phyloP scores from a whole-genome alignment of 305 asterid species.

The Fraxinus albicans region DNA sequence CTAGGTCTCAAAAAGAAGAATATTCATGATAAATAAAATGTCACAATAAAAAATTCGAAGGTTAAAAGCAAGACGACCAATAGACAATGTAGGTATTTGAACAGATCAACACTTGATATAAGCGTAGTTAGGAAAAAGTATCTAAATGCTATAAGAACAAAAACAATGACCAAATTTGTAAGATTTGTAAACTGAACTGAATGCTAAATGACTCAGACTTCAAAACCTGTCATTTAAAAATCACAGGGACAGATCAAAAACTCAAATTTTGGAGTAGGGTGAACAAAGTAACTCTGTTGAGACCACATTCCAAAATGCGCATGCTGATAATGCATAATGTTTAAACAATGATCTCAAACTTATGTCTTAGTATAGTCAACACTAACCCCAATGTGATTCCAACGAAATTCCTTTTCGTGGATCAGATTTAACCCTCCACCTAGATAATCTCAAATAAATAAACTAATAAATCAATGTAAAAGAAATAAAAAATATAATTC shows the following conservation, averaged over 20 bases:
- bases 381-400: not conserved
- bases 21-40: not conserved
- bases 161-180: not conserved
- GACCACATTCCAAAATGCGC: not conserved
- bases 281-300: not conserved
- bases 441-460: not conserved
- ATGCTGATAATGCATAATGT: not conserved
- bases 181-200: not conserved
- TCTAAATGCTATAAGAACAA: not conserved
- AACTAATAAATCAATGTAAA: not conserved
- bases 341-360: not conserved
- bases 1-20: not conserved
- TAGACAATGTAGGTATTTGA: not conserved
- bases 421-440: not conserved
- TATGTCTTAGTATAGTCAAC: not conserved
- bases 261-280: not conserved
- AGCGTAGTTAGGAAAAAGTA: not conserved
- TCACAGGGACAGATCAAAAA: not conserved
- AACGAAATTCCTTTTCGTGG: not conserved
- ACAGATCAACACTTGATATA: not conserved
- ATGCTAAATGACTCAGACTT: not conserved
- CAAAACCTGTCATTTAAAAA: not conserved
- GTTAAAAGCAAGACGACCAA: not conserved
- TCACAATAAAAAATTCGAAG: not conserved
- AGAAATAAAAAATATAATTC: not conserved